Conservation (phyloP, 2,329 filamentous ascomycete species). For the Ilyonectria robusta region DNA sequence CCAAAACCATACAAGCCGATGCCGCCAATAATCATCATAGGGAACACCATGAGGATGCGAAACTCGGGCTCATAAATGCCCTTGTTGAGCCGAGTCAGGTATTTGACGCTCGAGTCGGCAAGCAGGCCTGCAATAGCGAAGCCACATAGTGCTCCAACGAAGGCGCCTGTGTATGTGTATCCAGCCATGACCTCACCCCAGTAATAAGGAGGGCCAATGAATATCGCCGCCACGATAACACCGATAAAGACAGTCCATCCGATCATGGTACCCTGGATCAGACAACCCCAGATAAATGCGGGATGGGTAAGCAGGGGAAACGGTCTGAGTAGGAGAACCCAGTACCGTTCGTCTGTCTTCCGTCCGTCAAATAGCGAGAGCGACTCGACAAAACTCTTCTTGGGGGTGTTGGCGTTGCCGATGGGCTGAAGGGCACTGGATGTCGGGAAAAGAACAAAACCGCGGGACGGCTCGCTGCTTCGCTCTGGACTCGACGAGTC, state of each 20-base stretch:
- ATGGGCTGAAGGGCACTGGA: slow-evolving; percentile 53
- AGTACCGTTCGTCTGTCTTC: slow-evolving; percentile 83
- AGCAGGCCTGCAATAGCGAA: slow-evolving; percentile 82
- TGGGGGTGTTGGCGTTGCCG: slow-evolving; percentile 55
- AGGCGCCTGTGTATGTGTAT: slow-evolving; percentile 89
- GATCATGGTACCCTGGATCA: slow-evolving; percentile 91
- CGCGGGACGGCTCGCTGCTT: slow-evolving; percentile 18
- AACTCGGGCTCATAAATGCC: slow-evolving; percentile 95
- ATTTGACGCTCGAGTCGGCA: slow-evolving; percentile 79
- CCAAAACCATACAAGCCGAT: slow-evolving; percentile 90
- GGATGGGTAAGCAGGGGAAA: slow-evolving; percentile 89
- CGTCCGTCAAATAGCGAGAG: slow-evolving; percentile 84
- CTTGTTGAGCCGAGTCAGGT: slow-evolving; percentile 80
- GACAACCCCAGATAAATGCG: slow-evolving; percentile 82
- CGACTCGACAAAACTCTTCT: slow-evolving; percentile 72
- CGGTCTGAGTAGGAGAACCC: slow-evolving; percentile 76
- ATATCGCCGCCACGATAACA: slow-evolving; percentile 85
- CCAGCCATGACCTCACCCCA: slow-evolving; percentile 87
- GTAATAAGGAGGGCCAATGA: slow-evolving; percentile 84
- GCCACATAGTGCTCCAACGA: slow-evolving; percentile 85
- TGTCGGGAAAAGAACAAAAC: slow-evolving; percentile 52
- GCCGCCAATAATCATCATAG: slow-evolving; percentile 83
- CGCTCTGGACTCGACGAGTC: slow-evolving; percentile 15
- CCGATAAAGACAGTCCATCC: slow-evolving; percentile 97
- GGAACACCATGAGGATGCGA: slow-evolving; percentile 84